phyloP scores from a whole-genome alignment of 139 green algal genomes.

The Coccomyxa sp. region DNA sequence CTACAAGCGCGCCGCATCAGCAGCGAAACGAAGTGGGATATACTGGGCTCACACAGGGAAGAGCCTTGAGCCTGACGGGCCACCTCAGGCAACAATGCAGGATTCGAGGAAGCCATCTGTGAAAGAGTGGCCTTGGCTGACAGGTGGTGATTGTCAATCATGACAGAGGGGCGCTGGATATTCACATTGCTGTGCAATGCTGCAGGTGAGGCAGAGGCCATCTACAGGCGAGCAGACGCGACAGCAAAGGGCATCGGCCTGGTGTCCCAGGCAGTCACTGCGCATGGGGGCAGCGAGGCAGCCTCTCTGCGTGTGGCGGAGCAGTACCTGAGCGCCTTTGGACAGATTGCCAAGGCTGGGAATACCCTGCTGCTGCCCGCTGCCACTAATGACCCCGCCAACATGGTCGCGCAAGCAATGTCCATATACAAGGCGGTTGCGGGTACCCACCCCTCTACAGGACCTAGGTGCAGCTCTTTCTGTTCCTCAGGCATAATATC shows the following conservation, averaged over 20 bases:
- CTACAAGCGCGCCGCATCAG: not conserved
- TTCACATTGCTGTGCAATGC: not conserved
- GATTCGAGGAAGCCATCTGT: no score
- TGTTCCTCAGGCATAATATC: not conserved
- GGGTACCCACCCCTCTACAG: not conserved
- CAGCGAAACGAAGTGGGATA: no score
- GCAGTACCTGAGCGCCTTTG: constrained; percentile 73
- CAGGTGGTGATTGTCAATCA: no score
- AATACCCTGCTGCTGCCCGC: constrained; percentile 89
- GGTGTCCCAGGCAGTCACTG: constrained; percentile 53
- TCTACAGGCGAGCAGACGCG: constrained; percentile 59
- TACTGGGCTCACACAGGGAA: no score
- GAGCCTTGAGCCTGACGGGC: no score
- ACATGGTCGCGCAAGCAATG: constrained; percentile 82
- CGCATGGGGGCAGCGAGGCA: constrained; percentile 58
- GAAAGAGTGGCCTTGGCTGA: no score
- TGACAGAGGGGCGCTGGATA: no score
- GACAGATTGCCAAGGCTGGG: constrained; percentile 77
- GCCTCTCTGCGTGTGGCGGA: constrained; percentile 75
- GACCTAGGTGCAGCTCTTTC: not conserved
- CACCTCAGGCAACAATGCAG: no score
- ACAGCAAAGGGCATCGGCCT: constrained; percentile 58
- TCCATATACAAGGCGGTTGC: constrained; percentile 49
- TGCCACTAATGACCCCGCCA: constrained; percentile 62
- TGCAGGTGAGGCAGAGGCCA: constrained; percentile 60